A percentile compares a stretch with the other conserved stretches of the same genome.
These are phyloP conservation scores for Saturnispora serradocipensis DNA, from an alignment of 805 yeast genomes.

Conservation along the genomic window DNA sequence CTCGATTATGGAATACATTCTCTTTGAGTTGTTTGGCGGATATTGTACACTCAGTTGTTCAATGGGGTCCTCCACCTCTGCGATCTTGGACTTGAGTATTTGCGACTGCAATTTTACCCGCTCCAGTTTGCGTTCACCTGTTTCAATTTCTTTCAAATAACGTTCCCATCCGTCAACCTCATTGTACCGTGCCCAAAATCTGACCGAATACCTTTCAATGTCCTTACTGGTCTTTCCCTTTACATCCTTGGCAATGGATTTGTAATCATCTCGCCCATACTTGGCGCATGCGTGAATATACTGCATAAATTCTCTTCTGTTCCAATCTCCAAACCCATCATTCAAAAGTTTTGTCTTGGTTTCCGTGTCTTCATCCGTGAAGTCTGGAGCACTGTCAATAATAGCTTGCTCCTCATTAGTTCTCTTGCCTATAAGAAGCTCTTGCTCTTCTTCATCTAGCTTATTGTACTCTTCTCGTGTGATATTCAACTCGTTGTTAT, in stretches of 20 bases:
- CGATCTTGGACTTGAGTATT: constrained; percentile 44
- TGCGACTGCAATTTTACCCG: constrained; percentile 46
- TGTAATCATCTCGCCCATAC: constrained; percentile 47
- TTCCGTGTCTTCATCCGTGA: constrained; percentile 53
- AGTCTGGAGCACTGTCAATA: constrained; percentile 47
- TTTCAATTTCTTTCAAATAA: constrained; percentile 60
- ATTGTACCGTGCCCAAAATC: constrained; percentile 53
- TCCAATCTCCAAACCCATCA: constrained; percentile 59
- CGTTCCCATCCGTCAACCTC: constrained; percentile 65
- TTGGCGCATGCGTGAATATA: constrained; percentile 63
- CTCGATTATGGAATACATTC: constrained; percentile 60
- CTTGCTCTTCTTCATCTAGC: constrained; percentile 18
- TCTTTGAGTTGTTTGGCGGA: constrained; percentile 76
- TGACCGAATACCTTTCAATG: constrained; percentile 46
- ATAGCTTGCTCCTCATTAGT: constrained; percentile 41
- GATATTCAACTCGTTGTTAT: constrained; percentile 21
- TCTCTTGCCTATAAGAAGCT: constrained; percentile 25
- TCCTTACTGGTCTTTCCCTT: constrained; percentile 52
- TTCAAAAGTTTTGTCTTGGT: constrained; percentile 44
- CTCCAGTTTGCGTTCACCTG: constrained; percentile 60
- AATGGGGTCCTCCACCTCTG: constrained; percentile 47
- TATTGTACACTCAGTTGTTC: constrained; percentile 57
- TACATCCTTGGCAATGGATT: constrained; percentile 43
- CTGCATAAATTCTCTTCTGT: constrained; percentile 64
- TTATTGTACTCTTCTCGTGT: constrained; percentile 27